Base-by-base conservation (phyloP, 169 alveolate species). In the Eimeria acervulina region DNA sequence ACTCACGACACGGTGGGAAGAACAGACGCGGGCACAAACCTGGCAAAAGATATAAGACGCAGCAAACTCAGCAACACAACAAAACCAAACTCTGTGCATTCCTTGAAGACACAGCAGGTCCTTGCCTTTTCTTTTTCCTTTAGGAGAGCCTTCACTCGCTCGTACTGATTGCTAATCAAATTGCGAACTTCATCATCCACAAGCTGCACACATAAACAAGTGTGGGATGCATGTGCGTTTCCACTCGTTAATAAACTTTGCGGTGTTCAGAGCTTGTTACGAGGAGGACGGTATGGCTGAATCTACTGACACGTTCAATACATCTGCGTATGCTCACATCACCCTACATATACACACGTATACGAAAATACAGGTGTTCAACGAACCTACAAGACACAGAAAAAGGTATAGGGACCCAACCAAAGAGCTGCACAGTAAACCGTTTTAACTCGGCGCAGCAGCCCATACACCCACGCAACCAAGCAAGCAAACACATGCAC, bases 101-200 rank as follows among this genome's bases (percentile, higher is more conserved):
- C 51, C 83, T 12, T 72, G 51, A 70, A 36, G 51, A 6, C 31
- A 72, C n/a, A 36, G 7, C 33, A 28, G 47, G 51, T 47, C 44
- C 97, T 47, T 52, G 87, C 96, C 94, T 83, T 96, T 59, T 97
- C 98, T 94, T 97, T 97, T 66, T 96, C 98, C 47, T 38, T 80
- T 66, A 98, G 95, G 83, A 98, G 88, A 7, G 88, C 95, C 94
- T 97, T 97, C 74, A 97, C 98, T 33, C 99, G 95, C 38, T 95
- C 97, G 97, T 98, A 98, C 92, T 98, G 99, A 12, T 95, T 96
- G 72, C 97, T 97, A 33, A 98, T 97, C 52, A 98, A 97, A 8
- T 83, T 91, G 59, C 97, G 95, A 28, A 97, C 99, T 74, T 97
- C 98, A 23, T 87, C 95, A 78, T 98, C 99, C 44, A 98, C 98